A percentile compares a stretch with the other conserved stretches of the same genome.
Evolutionary conservation across 1,284 basidiomycete genomes (phyloP).

Genomic region (Entoloma clypeatum): DNA sequence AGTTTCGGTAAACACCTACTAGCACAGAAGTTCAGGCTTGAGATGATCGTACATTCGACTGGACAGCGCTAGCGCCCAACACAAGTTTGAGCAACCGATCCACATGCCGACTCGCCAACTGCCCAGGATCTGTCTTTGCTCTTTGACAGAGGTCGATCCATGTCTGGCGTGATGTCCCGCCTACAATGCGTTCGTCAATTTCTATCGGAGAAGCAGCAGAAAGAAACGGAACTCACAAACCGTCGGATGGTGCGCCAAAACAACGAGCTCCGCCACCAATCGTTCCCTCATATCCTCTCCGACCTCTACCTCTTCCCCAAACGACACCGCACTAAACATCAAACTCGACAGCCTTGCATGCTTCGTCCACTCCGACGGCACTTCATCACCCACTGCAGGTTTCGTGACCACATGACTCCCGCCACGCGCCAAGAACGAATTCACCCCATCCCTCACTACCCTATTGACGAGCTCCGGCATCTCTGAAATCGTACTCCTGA

Average conservation of each 20-base stretch:
- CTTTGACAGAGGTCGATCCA: conserved; percentile 86
- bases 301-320: conserved; percentile 34
- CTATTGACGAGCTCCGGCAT: conserved; percentile 46
- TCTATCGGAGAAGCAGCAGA: not conserved
- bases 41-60: conserved; percentile 38
- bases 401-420: too few species aligned
- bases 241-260: conserved; percentile 73
- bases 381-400: conserved; percentile 24
- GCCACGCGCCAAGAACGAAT: conserved; percentile 38
- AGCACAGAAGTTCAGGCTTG: not conserved
- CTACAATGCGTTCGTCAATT: conserved; percentile 28
- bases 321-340: conserved; percentile 46
- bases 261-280: conserved; percentile 54
- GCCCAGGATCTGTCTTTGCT: conserved; percentile 64
- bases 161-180: conserved; percentile 52
- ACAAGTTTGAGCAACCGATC: conserved; percentile 50
- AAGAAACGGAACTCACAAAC: conserved; percentile 46
- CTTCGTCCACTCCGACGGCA: conserved; percentile 36
- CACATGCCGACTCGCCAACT: conserved; percentile 48
- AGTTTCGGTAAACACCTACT: too few species aligned
- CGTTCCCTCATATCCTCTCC: conserved; percentile 45
- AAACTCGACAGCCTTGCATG: conserved; percentile 47
- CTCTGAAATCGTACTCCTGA: conserved; percentile 35
- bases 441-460: conserved; percentile 57
- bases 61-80: conserved; percentile 40